These are phyloP conservation scores for Botrytis cinerea DNA, from an alignment of 2,329 filamentous ascomycete genomes.

Conservation along the genomic window DNA sequence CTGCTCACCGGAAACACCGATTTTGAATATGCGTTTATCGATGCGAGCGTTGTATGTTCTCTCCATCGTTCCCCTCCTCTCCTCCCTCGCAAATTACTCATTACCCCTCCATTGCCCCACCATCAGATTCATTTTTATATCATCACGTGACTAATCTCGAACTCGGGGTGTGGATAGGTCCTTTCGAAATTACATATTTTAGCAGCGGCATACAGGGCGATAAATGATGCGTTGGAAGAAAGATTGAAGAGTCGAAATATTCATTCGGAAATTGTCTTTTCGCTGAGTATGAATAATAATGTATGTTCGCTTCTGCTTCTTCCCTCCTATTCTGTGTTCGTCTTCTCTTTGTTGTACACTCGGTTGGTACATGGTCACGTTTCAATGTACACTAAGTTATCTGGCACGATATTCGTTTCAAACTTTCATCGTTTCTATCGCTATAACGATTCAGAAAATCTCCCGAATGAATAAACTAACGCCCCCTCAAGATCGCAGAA, in stretches of 20 bases:
- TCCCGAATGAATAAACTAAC: neutral
- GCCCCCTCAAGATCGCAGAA: constrained; percentile 71
- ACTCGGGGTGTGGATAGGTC: constrained; percentile 42
- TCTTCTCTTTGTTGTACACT: neutral
- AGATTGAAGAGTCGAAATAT: constrained; percentile 53
- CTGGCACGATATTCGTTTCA: neutral
- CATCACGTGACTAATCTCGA: constrained; percentile 25
- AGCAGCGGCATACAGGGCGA: constrained; percentile 52
- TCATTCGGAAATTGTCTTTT: constrained; percentile 59
- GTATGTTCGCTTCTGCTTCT: constrained; percentile 38
- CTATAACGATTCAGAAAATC: fast-evolving
- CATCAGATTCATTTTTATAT: neutral
- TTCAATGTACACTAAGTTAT: neutral
- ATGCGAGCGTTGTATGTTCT: constrained; percentile 70
- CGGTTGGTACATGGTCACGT: neutral
- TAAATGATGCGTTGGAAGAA: constrained; percentile 48
- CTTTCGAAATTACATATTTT: constrained; percentile 51
- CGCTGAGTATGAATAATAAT: constrained; percentile 57
- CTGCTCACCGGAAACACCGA: constrained; percentile 79
- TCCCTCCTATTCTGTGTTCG: constrained; percentile 15
- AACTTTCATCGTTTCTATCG: neutral
- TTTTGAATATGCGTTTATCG: constrained; percentile 93
- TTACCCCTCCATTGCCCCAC: neutral
- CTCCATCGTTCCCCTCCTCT: neutral
- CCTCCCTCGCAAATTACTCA: neutral